Conservation (phyloP, 805 yeast species). For the Ogataea henricii region DNA sequence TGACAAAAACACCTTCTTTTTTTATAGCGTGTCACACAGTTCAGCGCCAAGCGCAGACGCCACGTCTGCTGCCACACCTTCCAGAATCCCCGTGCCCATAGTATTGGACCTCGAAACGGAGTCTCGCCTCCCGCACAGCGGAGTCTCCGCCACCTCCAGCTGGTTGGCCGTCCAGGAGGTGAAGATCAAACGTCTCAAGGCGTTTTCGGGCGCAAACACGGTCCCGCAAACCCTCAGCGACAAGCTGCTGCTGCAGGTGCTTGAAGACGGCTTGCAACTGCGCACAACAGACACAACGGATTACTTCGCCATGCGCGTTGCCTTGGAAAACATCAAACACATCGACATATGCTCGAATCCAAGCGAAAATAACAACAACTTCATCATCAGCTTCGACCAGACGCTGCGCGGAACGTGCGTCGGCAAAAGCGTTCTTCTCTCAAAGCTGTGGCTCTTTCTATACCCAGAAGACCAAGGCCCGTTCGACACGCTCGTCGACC, state of each 20-base stretch:
- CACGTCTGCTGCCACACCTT: slow-evolving; percentile 1
- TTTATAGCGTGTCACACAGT: background rate
- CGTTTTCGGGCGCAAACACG: slow-evolving; percentile 4
- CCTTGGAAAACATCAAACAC: slow-evolving; percentile 8
- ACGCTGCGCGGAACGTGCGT: slow-evolving; percentile 7
- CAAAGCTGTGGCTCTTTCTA: slow-evolving; percentile 17
- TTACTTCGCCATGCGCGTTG: slow-evolving; percentile 4
- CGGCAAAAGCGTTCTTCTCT: slow-evolving; percentile 4
- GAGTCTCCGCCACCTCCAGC: background rate
- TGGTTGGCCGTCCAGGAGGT: background rate
- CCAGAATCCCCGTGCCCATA: slow-evolving; percentile 12
- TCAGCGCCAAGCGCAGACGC: too few species aligned
- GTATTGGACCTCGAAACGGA: slow-evolving; percentile 8
- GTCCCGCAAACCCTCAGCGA: slow-evolving; percentile 12
- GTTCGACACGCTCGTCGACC: slow-evolving; percentile 8
- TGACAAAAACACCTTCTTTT: too few species aligned
- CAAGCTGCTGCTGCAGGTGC: slow-evolving; percentile 9
- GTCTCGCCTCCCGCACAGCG: background rate
- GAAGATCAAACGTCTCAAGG: slow-evolving; percentile 8
- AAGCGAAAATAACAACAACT: slow-evolving; percentile 8
- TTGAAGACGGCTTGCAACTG: background rate
- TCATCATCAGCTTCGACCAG: slow-evolving; percentile 9
- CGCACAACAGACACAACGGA: background rate
- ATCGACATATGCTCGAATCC: slow-evolving; percentile 17
- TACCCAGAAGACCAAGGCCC: slow-evolving; percentile 5